These are phyloP conservation scores for Ogataea salicorniae DNA, from an alignment of 805 yeast species.

Conservation along the genomic window DNA sequence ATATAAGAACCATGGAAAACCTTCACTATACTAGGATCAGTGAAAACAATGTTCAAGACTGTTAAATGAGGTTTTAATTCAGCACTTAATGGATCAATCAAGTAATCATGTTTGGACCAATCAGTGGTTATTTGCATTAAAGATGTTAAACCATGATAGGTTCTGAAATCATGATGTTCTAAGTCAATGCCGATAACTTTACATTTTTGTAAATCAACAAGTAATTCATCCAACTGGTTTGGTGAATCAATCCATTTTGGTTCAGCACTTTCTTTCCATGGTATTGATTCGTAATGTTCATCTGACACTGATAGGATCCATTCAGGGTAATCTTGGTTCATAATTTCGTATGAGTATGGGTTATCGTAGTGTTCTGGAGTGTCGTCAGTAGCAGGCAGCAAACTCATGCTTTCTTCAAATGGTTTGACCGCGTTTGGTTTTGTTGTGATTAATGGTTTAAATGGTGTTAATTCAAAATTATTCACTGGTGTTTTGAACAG, in stretches of 20 bases:
- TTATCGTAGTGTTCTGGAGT: slow-evolving; percentile 63
- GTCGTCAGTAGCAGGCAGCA: slow-evolving; percentile 34
- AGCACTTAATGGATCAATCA: slow-evolving; percentile 72
- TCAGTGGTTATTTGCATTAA: slow-evolving; percentile 87
- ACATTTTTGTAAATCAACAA: slow-evolving; percentile 43
- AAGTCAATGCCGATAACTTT: slow-evolving; percentile 85
- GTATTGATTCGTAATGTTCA: slow-evolving; percentile 43
- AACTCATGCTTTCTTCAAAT: slow-evolving; percentile 44
- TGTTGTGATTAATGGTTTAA: slow-evolving; percentile 61
- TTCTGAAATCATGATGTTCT: slow-evolving; percentile 91
- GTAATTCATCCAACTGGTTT: slow-evolving; percentile 48
- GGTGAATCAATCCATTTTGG: slow-evolving; percentile 70
- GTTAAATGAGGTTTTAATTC: slow-evolving; percentile 63
- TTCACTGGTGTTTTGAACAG: slow-evolving; percentile 55
- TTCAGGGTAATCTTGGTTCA: slow-evolving; percentile 62
- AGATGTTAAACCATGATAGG: slow-evolving; percentile 87
- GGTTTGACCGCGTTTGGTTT: slow-evolving; percentile 70
- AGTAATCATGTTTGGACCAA: slow-evolving; percentile 52
- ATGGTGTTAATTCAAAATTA: slow-evolving; percentile 62
- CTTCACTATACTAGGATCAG: slow-evolving; percentile 76
- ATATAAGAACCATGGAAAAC: slow-evolving; percentile 95
- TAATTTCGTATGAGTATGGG: slow-evolving; percentile 78
- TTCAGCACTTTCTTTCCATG: slow-evolving; percentile 53
- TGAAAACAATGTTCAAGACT: slow-evolving; percentile 64
- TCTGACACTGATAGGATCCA: slow-evolving; percentile 40